Evolutionary conservation across 768 basidiomycete genomes (phyloP).

Genomic region (Termitomyces sp.): DNA sequence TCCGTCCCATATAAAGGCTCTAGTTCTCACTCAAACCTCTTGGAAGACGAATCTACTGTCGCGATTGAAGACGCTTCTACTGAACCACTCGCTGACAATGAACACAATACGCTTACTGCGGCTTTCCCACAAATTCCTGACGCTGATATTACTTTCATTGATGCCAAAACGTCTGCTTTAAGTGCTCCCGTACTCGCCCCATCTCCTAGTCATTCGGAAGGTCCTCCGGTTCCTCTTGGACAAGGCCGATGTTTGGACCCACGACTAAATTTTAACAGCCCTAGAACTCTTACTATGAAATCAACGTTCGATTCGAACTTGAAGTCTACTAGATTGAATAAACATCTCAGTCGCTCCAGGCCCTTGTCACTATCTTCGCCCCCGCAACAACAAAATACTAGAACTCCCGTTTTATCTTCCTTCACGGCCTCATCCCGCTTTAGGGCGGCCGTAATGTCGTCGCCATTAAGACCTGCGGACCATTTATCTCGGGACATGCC

Average conservation of each 20-base stretch:
- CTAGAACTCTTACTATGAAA: not conserved
- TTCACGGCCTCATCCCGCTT: not conserved
- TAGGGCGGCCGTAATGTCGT: not conserved
- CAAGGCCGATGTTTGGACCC: not conserved
- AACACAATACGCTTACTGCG: not conserved
- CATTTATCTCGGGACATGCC: not conserved
- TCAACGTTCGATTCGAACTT: not conserved
- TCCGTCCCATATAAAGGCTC: not conserved
- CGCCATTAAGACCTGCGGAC: conserved; percentile 1
- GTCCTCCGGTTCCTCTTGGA: not conserved
- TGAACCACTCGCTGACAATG: not conserved
- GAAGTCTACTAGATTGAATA: not conserved
- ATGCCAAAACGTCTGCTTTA: not conserved
- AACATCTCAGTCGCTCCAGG: not conserved
- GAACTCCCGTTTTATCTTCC: not conserved
- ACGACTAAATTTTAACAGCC: not conserved
- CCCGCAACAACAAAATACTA: not conserved
- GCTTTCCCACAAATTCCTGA: not conserved
- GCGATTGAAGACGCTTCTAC: not conserved
- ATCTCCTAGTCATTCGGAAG: not conserved
- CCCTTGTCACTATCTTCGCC: conserved; percentile 5
- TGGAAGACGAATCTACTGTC: not conserved
- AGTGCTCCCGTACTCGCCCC: not conserved
- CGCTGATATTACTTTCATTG: not conserved
- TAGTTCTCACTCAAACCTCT: not conserved